A percentile compares a stretch with the other conserved stretches of the same genome.
phyloP scores from a whole-genome alignment of 352 stramenopile genomes.

The Phytophthora nicotianae region DNA sequence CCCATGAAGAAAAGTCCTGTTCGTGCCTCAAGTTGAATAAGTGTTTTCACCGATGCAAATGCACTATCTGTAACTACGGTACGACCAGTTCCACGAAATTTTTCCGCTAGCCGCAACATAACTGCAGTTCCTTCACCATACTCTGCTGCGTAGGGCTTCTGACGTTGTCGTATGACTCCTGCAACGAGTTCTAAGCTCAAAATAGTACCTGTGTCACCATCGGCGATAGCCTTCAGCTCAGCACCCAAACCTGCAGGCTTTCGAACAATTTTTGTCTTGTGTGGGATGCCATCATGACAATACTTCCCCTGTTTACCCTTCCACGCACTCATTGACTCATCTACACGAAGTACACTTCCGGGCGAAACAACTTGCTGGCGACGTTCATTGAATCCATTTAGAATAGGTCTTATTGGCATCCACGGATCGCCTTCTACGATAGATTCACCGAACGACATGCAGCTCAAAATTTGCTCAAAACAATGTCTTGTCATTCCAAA shows the following conservation, averaged over 20 bases:
- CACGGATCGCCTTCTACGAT: neutral
- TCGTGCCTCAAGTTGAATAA: neutral
- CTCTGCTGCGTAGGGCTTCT: neutral
- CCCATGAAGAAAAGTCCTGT: neutral
- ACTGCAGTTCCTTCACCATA: slow-evolving; percentile 6
- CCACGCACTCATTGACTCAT: slow-evolving; percentile 4
- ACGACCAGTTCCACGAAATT: neutral
- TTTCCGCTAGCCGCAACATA: neutral
- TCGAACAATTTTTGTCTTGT: slow-evolving; percentile 10
- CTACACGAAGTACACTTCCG: neutral
- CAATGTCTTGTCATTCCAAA: slow-evolving; percentile 2
- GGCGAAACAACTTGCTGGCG: neutral
- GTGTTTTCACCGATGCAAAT: slow-evolving; percentile 3
- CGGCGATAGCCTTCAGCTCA: slow-evolving; percentile 1
- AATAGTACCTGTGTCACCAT: neutral
- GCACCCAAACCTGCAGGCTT: slow-evolving; percentile 1
- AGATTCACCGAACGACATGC: neutral
- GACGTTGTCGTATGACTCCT: neutral
- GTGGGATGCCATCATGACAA: neutral
- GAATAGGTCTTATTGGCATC: neutral
- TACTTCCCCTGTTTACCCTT: slow-evolving; percentile 1
- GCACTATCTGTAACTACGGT: neutral
- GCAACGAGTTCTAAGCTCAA: neutral
- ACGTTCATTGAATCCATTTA: slow-evolving; percentile 1
- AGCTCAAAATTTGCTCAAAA: slow-evolving; percentile 1